Base-by-base conservation (phyloP, 345 rosid species). In the Syzygium grande region DNA sequence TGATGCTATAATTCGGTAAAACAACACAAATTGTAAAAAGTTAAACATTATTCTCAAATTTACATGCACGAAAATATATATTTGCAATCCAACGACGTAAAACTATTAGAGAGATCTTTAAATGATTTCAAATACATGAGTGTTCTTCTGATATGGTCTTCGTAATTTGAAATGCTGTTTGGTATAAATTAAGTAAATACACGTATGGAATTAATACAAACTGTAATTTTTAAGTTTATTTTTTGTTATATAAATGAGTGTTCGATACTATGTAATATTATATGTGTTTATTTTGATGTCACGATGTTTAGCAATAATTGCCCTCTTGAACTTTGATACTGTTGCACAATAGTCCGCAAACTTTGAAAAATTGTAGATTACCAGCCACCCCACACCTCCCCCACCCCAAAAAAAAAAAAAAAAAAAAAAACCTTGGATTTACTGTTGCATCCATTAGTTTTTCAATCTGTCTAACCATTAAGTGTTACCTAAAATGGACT, bases 261-360 rank as follows among this genome's bases (percentile, higher is more conserved):
- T 56, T 23, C 0, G 12, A 22, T 23, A 22, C 23, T 23, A 8
- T 0, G n/a, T 1, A 0, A 4, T 56, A 10, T 23, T 5, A 56
- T n/a, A n/a, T 25, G 14, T 56, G n/a, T 25, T 58, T 58, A 58
- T 58, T 58, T 58, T 58, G 65, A 58, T 25, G 29, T 11, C 65
- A 59, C 30, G 25, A 59, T 59, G 30, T 25, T 25, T 59, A 25
- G 54, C 17, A 52, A 52, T 3, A 25, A 59, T 59, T 11, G 15
- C 29, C 65, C 6, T 59, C 65, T 59, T 27, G 65, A 1, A 59
- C 65, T 25, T 59, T 25, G 2, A 25, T 25, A 59, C 3, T 11
- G 7, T 59, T 59, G 3, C 29, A 25, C 7, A 0, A 25, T 59
- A 59, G 30, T 3, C 14, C 3, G 29, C 29, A 25, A 58, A 58